Evolutionary conservation across 2,329 filamentous ascomycete species (phyloP), one percentile per base, ranked within the genome.

Genomic region (Teratosphaeria nubilosa): DNA sequence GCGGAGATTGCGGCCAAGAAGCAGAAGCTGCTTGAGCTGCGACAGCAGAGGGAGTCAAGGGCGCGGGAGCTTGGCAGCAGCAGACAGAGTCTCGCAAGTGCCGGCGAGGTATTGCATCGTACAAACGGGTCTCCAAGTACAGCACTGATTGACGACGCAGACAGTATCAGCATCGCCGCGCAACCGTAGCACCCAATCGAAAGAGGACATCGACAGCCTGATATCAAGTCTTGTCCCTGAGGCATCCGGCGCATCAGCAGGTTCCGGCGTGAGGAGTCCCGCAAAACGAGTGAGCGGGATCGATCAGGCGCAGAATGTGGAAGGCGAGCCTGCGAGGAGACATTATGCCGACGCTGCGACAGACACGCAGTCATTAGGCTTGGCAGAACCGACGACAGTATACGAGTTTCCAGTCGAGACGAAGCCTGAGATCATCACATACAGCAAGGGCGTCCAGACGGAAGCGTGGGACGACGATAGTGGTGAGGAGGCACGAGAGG

Each of bases 1-100:
- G 91, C 96, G 79, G 94, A 99, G 79, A 96, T 99, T 66, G 80
- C 94, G 68, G 91, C 91, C 66, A 99, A 99, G 78, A 92, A 90
- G 80, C 92, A 91, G 63, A 96, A 94, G 80, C 90, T 99, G 68
- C 91, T 90, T 54, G 94, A 97, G 81, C 82, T 99, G 64, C 96
- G 96, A 78, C 85, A 89, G 62, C 91, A 96, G 77, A 84, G 94
- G 67, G 91, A 95, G 73, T 78, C 92, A 66, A 83, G 91, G 60
- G 84, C 89, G 63, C 88, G 82, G 71, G 89, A 95, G 72, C 85
- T 88, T 66, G 83, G 80, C 60, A 82, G 82, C 62, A 84, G 79
- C 65, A 84, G 90, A 65, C 82, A 86, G 69, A 88, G 85, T 71
- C 78, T 85, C 16, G 56, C 24, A 14, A 85, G 85, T 60, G 82